phyloP scores from a whole-genome alignment of 257 asterid species.

The Ilex aquifolium region DNA sequence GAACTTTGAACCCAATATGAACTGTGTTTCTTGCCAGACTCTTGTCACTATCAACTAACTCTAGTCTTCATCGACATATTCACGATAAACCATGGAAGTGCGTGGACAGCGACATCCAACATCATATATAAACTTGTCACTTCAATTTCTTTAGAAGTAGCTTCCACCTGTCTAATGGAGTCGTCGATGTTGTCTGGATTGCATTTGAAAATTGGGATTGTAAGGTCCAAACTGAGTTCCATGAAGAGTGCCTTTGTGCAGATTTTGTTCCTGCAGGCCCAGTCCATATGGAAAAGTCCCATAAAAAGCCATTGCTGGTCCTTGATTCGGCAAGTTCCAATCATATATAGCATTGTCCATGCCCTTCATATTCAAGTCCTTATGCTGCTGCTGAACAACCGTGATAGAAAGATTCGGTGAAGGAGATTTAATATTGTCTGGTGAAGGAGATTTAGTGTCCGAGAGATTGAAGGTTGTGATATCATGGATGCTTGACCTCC shows the following conservation, averaged over 20 bases:
- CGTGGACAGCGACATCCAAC: neutral
- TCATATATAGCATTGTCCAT: conserved; percentile 10
- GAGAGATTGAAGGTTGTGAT: conserved; percentile 60
- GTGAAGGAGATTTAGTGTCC: conserved; percentile 34
- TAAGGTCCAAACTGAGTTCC: conserved; percentile 41
- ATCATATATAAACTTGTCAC: no score
- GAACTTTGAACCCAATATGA: no score
- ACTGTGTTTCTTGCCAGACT: neutral
- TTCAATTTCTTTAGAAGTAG: no score
- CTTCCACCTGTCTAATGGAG: neutral
- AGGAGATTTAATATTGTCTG: conserved; percentile 14
- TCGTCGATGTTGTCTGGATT: conserved; percentile 21
- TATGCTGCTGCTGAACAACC: conserved; percentile 15
- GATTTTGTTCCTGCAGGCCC: conserved; percentile 23
- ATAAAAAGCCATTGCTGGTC: conserved; percentile 38
- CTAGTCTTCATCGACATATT: neutral
- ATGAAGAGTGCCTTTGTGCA: conserved; percentile 27
- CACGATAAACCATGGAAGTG: neutral
- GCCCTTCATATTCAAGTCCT: no score
- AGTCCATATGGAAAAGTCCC: conserved; percentile 23
- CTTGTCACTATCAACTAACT: neutral
- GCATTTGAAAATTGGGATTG: conserved; percentile 38
- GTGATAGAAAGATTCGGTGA: conserved; percentile 33
- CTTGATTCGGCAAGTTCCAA: conserved; percentile 29
- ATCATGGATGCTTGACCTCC: conserved; percentile 92